Percentiles rank a stretch among this genome's conserved stretches.
phyloP scores from a whole-genome alignment of 2,329 filamentous ascomycete species.

The Ophiostoma sp. region DNA sequence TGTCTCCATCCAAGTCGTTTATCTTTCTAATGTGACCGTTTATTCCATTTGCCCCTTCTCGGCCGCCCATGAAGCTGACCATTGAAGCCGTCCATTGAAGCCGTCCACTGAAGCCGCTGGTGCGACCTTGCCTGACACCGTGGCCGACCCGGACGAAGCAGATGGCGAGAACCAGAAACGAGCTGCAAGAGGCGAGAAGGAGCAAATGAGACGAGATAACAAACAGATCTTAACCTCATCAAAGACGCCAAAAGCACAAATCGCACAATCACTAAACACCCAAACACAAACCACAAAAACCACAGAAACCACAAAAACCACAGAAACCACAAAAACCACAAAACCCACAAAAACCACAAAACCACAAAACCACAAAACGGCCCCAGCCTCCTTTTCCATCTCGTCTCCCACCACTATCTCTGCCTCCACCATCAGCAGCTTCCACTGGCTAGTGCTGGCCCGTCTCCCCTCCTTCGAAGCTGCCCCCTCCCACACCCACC shows the following conservation, averaged over 20 bases:
- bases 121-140: no score
- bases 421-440: conserved; percentile 10
- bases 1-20: conserved; percentile 3
- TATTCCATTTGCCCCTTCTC: background rate
- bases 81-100: no score
- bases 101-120: no score
- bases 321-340: background rate
- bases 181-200: no score
- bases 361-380: background rate
- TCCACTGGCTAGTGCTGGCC: conserved; percentile 18
- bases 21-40: background rate
- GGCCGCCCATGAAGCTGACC: no score
- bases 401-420: conserved; percentile 16
- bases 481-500: conserved; percentile 15
- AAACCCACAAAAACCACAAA: background rate
- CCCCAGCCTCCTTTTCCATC: conserved; percentile 16
- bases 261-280: background rate
- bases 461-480: conserved; percentile 17
- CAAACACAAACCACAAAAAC: background rate
- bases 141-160: no score
- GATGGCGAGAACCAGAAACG: no score
- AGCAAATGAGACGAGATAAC: no score
- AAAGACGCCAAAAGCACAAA: no score
- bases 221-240: no score
- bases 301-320: background rate